Base-by-base conservation (phyloP, 257 asterid genomes). In the Scutellaria minor region DNA sequence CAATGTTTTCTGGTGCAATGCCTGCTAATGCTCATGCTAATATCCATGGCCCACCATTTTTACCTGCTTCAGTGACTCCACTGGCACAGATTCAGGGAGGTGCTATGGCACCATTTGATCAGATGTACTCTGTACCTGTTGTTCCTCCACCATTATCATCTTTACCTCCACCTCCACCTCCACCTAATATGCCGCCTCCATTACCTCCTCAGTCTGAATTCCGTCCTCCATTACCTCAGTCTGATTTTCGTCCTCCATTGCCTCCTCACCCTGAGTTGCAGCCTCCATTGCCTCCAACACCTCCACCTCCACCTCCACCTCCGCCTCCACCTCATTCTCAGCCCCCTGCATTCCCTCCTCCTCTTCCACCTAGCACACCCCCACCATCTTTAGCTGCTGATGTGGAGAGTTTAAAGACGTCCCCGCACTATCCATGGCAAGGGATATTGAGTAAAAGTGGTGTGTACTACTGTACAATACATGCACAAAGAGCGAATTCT, bases 381-480 rank as follows among this genome's bases (percentile, higher is more conserved):
- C 87, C 90, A 54, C 83, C 86, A 53, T 77, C 82, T 60, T 85
- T 81, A 73, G 78, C 87, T 46, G 71, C 77, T 46, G 75, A 74
- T 78, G 78, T 74, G 2, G 89, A 78, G 61, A 68, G 74, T 79
- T 68, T 74, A 63, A 81, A 59, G 72, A 68, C 64, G 40, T 66
- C 64, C 62, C 77, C 56, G 24, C 79, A 69, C 51, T 80, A 79
- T 78, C 85, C 82, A 27, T 93, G 98, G 98, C 92, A 87, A 78
- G 98, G 98, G 57, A 67, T 84, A 81, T 81, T 93, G 87, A 89
- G 92, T 81, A 93, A 93, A 84, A 90, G 98, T 77, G 96, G 98
- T 35, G 82, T 93, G 59, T 77, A 79, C 82, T 93, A 90, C 85
- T 89, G 94, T 80, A 84, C 92, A 10, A 75, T 93, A 63, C 77